Evolutionary conservation across 2,329 filamentous ascomycete genomes (phyloP), one percentile per base, ranked within the genome.

Genomic region (Fusarium tricinctum): DNA sequence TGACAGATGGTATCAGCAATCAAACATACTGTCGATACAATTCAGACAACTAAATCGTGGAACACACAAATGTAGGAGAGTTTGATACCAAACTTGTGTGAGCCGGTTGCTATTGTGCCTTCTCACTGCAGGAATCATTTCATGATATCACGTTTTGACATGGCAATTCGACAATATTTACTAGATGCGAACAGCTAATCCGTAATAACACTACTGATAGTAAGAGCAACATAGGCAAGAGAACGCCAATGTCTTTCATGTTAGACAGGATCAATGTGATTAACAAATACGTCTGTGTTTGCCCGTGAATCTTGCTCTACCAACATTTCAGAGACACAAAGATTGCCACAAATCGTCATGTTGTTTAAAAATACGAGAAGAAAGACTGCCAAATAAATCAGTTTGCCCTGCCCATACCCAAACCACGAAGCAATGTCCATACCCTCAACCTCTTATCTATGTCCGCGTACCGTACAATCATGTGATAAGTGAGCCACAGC

Each of bases 401-500:
- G 9, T 57, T 8, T 9, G 10, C 23, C 13, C 42, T 32, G 15
- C 5, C 15, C 17, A 45, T 13, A 43, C 14, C 8, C 28, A 14
- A 32, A 28, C 26, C 10, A 56, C 19, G 19, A 22, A 57, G 38
- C 46, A 53, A 43, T 38, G 30, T 42, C 4, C 19, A 39, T 14
- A 20, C n/a, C 26, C 9, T 15, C 33, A 50, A 30, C 17, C 26
- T 12, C 12, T 30, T 35, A n/a, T 45, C 26, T 22, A 20, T 26
- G 26, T 28, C 40, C 14, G 33, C 13, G n/a, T 32, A 33, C 10
- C 15, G n/a, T 33, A 33, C 10, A 55, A 63, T 69, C 66, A 64
- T 68, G 63, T 64, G 62, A 55, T 46, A 49, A 33, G 19, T 13
- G 30, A 69, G 68, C 68, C 68, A 71, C 68, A 39, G n/a, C 38